Base-by-base conservation (phyloP, 305 asterid genomes). In the Caryopteris hybrid region DNA sequence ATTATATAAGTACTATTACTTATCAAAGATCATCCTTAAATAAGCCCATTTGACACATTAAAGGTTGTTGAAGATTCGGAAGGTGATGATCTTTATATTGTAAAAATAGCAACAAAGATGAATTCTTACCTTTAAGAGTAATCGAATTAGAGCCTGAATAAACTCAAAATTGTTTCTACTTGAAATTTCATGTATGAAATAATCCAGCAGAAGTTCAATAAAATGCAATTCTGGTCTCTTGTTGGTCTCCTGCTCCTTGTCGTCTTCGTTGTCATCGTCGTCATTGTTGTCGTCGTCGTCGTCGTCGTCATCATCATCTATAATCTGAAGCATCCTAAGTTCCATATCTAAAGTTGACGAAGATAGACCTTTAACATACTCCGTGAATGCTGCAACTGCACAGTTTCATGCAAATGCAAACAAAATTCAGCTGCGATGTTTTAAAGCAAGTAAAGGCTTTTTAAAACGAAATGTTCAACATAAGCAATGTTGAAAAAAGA, bases 271-370 rank as follows among this genome's bases (percentile, higher is more conserved):
- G n/a, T n/a, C n/a, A n/a, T n/a, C n/a, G n/a, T n/a, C n/a, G n/a
- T n/a, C n/a, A n/a, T n/a, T 69, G 9, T 42, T 90, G 1, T 85
- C 86, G 0, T 80, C 81, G 8, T 87, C 92, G 61, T 90, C 97
- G n/a, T n/a, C 74, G 9, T 42, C 91, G 1, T 85, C 86, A 0
- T 80, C 81, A 8, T 87, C 92, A 62, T 90, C 97, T 75, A 90
- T 72, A 70, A 93, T 80, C 84, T 88, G 96, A 76, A 90, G 97
- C 81, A 93, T 82, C 80, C 99, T 82, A 16, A 93, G 83, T 77
- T 93, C 97, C 95, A 90, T 83, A 71, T 93, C 97, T 88, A 93
- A 70, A 17, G 81, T 76, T 11, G 96, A 88, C 66, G 99, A 75
- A 43, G 97, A 83, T 77, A 93, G 79, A 50, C 84, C 84, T 76